These are phyloP conservation scores for Apiospora saccharicola DNA, from an alignment of 2,329 filamentous ascomycete species.

Conservation along the genomic window DNA sequence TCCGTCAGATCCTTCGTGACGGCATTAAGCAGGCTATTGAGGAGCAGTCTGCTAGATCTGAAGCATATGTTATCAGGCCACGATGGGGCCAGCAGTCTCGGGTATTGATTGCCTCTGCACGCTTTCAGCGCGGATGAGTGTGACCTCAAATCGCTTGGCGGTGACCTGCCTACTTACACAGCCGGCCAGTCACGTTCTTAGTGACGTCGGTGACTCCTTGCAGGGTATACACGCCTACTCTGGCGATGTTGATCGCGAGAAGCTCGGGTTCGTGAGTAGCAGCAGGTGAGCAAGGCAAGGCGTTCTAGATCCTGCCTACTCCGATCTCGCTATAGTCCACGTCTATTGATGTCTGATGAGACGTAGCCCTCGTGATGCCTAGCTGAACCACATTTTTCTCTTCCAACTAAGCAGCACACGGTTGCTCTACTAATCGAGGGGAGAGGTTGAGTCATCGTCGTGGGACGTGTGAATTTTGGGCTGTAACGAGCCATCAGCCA, in stretches of 20 bases:
- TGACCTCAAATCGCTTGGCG: conserved; percentile 8
- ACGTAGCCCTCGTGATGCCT: not conserved
- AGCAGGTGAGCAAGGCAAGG: conserved; percentile 11
- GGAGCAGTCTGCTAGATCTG: not conserved
- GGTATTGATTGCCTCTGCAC: conserved; percentile 6
- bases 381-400: conserved; percentile 16
- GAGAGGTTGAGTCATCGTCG: conserved; percentile 26
- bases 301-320: conserved; percentile 1
- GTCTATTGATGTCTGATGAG: conserved; percentile 11
- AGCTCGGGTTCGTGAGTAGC: not conserved
- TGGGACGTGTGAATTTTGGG: conserved; percentile 22
- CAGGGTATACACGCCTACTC: not conserved
- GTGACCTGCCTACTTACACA: conserved; percentile 4
- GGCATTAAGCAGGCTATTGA: not conserved
- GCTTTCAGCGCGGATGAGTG: not conserved
- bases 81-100: conserved; percentile 22
- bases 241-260: conserved; percentile 4
- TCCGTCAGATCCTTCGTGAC: not conserved
- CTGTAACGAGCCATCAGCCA: conserved; percentile 1
- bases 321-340: conserved; percentile 22
- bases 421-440: conserved; percentile 11
- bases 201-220: conserved; percentile 6
- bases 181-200: not conserved
- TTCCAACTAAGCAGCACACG: not conserved
- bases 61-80: conserved; percentile 26